Conservation (phyloP, 208 protist genomes). For the Crithidia bombi region DNA sequence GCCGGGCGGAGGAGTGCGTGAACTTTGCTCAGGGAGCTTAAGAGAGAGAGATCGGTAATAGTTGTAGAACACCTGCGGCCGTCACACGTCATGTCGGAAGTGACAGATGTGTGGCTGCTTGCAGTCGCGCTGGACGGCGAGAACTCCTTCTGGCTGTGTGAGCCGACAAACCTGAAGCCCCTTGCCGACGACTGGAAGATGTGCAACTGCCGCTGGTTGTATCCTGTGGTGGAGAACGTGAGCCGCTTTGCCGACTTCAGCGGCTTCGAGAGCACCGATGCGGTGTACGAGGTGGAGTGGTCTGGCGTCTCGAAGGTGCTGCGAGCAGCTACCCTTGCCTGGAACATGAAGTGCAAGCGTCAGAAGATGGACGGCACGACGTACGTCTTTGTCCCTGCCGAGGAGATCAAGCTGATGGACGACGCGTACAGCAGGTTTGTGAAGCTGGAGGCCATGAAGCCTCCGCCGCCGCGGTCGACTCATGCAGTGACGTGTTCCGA, state of each 20-base stretch:
- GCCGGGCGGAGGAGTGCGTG: too few relatives aligned
- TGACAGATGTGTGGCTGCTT: constrained; percentile 52
- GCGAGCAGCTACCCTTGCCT: constrained; percentile 62
- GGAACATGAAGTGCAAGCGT: constrained; percentile 60
- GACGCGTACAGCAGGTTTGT: constrained; percentile 64
- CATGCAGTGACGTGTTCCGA: background rate
- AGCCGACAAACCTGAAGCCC: constrained; percentile 47
- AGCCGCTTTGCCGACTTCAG: constrained; percentile 42
- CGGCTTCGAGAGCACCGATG: constrained; percentile 59
- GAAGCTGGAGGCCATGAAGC: constrained; percentile 51
- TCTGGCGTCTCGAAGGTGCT: constrained; percentile 51
- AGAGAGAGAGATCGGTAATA: background rate
- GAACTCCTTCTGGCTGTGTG: constrained; percentile 79
- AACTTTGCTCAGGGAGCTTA: too few relatives aligned
- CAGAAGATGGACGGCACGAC: constrained; percentile 38
- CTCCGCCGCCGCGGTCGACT: background rate
- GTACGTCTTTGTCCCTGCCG: constrained; percentile 65
- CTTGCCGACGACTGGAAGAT: constrained; percentile 59
- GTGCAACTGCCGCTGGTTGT: constrained; percentile 75
- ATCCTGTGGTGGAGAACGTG: constrained; percentile 58
- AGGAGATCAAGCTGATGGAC: constrained; percentile 62
- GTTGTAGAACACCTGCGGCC: too few relatives aligned
- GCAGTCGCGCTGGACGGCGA: constrained; percentile 81
- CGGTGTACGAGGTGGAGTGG: constrained; percentile 64
- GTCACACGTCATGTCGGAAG: constrained; percentile 28